Percentiles rank a stretch among this genome's conserved stretches.
Conservation (phyloP, 148 eudicot genomes). For the Oxyria digyna region DNA sequence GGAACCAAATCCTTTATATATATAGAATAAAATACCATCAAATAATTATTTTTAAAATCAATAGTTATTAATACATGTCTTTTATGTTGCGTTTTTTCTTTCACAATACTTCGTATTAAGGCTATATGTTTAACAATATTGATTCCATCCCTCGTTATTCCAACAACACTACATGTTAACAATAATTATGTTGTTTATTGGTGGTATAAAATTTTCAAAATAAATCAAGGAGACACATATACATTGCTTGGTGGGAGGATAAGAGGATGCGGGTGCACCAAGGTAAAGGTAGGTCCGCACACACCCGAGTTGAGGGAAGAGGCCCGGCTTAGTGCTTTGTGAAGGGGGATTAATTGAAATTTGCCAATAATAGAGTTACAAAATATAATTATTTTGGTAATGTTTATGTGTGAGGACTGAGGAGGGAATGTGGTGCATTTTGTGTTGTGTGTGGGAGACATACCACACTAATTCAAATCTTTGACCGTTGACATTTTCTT, state of each 20-base stretch:
- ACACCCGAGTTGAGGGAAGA: conserved; percentile 13
- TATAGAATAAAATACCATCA: no score
- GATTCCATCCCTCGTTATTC: not conserved
- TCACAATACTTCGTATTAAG: no score
- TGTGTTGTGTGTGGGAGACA: conserved; percentile 43
- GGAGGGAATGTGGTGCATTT: conserved; percentile 23
- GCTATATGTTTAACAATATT: not conserved
- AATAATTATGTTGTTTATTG: not conserved
- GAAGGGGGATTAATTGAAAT: not conserved
- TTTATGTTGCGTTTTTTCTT: no score
- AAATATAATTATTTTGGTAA: conserved; percentile 4
- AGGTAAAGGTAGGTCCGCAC: conserved; percentile 22
- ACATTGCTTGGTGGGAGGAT: conserved; percentile 2
- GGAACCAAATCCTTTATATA: no score
- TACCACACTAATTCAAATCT: conserved; percentile 36
- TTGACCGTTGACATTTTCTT: conserved; percentile 41
- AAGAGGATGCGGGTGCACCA: conserved; percentile 13
- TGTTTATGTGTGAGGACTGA: conserved; percentile 15
- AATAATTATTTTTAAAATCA: no score
- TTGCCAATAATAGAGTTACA: not conserved
- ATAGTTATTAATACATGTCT: no score
- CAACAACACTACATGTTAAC: not conserved
- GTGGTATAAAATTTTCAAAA: not conserved
- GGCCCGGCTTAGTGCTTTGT: not conserved
- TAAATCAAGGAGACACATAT: not conserved